These are phyloP conservation scores for Penicillium rolfsii DNA, from an alignment of 2,329 filamentous ascomycete species.

Conservation along the genomic window DNA sequence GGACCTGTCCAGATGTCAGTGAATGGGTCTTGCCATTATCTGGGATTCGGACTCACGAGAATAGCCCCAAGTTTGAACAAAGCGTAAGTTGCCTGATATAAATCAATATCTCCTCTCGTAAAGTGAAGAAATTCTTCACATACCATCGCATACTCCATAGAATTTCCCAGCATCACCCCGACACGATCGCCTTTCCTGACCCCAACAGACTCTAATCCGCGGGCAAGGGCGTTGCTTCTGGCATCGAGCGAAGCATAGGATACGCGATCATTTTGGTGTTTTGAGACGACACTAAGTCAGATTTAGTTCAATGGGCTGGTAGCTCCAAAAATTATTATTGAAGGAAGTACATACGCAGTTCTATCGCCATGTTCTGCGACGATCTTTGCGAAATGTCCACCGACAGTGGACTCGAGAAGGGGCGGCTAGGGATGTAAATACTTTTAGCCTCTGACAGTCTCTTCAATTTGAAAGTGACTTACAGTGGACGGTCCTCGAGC, in stretches of 20 bases:
- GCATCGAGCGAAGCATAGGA: conserved; percentile 77
- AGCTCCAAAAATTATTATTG: background rate
- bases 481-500: conserved; percentile 31
- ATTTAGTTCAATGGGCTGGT: background rate
- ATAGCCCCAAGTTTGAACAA: conserved; percentile 93
- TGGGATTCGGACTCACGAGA: conserved; percentile 57
- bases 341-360: conserved; percentile 54
- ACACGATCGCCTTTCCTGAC: conserved; percentile 83
- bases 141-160: conserved; percentile 77
- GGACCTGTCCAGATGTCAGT: conserved; percentile 57
- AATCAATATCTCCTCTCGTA: background rate
- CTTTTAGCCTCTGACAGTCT: background rate
- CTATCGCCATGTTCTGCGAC: conserved; percentile 50
- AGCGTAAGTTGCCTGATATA: conserved; percentile 68
- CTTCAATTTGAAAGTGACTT: background rate
- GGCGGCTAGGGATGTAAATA: conserved; percentile 41
- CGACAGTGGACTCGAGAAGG: conserved; percentile 52
- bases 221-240: conserved; percentile 74
- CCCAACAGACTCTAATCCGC: conserved; percentile 69
- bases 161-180: conserved; percentile 84
- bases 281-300: conserved; percentile 56
- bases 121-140: conserved; percentile 19
- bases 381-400: conserved; percentile 51
- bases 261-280: conserved; percentile 65
- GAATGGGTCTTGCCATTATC: background rate